These are phyloP conservation scores for Pichia sp. DNA, from an alignment of 1,139 yeast species.

Conservation along the genomic window DNA sequence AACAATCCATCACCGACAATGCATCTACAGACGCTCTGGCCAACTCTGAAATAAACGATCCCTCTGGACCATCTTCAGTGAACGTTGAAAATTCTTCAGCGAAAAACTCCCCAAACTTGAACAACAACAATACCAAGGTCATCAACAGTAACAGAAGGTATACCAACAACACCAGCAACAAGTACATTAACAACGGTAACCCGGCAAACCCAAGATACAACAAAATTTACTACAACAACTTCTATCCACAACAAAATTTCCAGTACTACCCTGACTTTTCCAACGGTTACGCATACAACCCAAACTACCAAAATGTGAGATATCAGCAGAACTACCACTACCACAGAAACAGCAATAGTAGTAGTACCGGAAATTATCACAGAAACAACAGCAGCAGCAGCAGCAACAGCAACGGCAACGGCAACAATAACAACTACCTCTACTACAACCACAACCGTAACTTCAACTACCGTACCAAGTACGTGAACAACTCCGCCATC, in stretches of 20 bases:
- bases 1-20: not conserved
- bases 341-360: not conserved
- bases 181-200: not conserved
- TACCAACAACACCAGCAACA: not conserved
- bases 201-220: not conserved
- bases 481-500: not conserved
- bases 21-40: not conserved
- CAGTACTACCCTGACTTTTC: slow-evolving; percentile 8
- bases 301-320: slow-evolving; percentile 4
- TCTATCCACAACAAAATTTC: slow-evolving; percentile 5
- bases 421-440: not conserved
- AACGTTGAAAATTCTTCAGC: not conserved
- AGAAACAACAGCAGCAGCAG: slow-evolving; percentile 1
- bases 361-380: slow-evolving; percentile 4
- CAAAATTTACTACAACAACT: slow-evolving; percentile 2
- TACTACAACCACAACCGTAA: slow-evolving; percentile 8
- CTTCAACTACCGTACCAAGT: not conserved
- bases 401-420: slow-evolving; percentile 4
- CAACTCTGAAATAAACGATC: not conserved
- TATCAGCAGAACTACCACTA: not conserved
- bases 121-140: not conserved
- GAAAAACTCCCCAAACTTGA: not conserved
- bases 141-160: slow-evolving; percentile 5
- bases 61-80: slow-evolving; percentile 28
- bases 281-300: slow-evolving; percentile 2